Conservation (phyloP, 73 alveolate species). For the Effrenium voratum region DNA sequence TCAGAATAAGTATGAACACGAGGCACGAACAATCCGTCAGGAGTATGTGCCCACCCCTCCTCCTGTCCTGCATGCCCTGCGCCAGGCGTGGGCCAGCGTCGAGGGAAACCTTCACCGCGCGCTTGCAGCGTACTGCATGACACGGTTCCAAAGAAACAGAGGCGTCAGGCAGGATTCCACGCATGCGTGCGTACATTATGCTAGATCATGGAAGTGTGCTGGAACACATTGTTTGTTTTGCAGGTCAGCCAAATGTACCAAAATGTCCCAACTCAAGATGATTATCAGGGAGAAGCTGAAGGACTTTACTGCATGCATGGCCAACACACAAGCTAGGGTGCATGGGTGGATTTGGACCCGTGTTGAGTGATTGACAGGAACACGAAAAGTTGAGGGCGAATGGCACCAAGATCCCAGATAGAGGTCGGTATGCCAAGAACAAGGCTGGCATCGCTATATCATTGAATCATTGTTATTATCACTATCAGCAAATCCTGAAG, state of each 20-base stretch:
- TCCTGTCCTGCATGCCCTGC: not conserved
- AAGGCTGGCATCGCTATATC: no score
- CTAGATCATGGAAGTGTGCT: not conserved
- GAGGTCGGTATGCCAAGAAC: not conserved
- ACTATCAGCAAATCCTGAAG: no score
- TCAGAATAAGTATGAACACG: not conserved
- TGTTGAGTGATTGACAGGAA: not conserved
- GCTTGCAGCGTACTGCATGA: not conserved
- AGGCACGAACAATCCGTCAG: not conserved
- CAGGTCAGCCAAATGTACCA: not conserved
- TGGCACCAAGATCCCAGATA: not conserved
- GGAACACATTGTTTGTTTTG: no score
- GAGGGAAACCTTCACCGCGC: not conserved
- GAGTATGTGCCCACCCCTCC: not conserved
- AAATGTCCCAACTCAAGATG: not conserved
- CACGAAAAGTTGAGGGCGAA: not conserved
- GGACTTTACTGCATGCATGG: not conserved
- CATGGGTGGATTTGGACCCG: not conserved
- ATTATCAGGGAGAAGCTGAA: not conserved
- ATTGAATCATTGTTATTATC: no score
- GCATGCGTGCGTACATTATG: not conserved
- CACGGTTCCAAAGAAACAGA: not conserved
- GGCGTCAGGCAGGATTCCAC: slow-evolving; percentile 1
- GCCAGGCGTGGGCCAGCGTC: not conserved
- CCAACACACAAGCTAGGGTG: no score